Evolutionary conservation across 306 rosid species (phyloP).

Genomic region (Senna tora): DNA sequence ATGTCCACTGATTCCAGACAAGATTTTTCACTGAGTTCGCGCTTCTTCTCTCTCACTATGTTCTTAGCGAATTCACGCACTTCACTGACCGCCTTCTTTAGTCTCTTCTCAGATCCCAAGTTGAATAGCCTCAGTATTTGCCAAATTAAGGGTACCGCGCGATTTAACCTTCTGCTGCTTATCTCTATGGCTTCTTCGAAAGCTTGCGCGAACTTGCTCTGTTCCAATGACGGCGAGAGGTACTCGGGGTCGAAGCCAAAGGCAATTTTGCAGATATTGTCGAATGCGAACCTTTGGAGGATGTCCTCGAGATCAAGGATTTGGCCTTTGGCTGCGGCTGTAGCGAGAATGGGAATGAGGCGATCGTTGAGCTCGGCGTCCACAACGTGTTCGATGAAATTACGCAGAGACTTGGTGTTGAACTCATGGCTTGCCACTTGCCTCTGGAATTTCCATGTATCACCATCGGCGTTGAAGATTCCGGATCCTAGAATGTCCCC

Average conservation of each 20-base stretch:
- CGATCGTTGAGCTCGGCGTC: slow-evolving; percentile 56
- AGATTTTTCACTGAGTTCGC: slow-evolving; percentile 37
- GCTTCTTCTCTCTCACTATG: slow-evolving; percentile 52
- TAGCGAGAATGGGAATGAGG: slow-evolving; percentile 53
- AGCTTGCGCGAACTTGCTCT: slow-evolving; percentile 53
- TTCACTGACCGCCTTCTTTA: slow-evolving; percentile 33
- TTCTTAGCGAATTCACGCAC: slow-evolving; percentile 53
- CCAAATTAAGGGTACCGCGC: slow-evolving; percentile 45
- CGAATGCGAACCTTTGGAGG: slow-evolving; percentile 72
- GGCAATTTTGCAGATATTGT: slow-evolving; percentile 66
- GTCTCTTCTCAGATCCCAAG: slow-evolving; percentile 52
- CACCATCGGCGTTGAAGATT: slow-evolving; percentile 60
- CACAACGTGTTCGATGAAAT: slow-evolving; percentile 65
- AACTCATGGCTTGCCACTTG: slow-evolving; percentile 60
- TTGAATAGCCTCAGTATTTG: slow-evolving; percentile 39
- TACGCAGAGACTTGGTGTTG: slow-evolving; percentile 51
- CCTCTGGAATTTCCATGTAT: slow-evolving; percentile 64
- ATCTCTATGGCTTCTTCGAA: slow-evolving; percentile 53
- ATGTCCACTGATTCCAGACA: slow-evolving; percentile 48
- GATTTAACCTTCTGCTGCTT: slow-evolving; percentile 42
- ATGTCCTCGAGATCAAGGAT: slow-evolving; percentile 59
- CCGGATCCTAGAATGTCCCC: slow-evolving; percentile 67
- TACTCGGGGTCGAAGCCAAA: slow-evolving; percentile 71
- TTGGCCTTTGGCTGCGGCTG: slow-evolving; percentile 4
- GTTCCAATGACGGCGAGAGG: slow-evolving; percentile 54